phyloP scores from a whole-genome alignment of 176 grass and related monocot species.

The Bothriochloa decipiens region DNA sequence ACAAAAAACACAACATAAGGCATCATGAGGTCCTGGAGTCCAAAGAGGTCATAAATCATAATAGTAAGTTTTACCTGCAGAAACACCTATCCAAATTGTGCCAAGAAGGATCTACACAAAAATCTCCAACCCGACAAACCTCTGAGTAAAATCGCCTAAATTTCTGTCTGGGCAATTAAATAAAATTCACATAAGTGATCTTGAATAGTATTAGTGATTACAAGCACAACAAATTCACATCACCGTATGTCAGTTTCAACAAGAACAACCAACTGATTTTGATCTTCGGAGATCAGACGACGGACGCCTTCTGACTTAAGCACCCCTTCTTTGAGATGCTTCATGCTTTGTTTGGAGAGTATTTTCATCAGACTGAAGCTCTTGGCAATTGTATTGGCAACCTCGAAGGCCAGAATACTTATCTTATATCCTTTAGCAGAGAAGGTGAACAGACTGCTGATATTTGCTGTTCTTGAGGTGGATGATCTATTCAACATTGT shows the following conservation, averaged over 20 bases:
- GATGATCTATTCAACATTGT: background rate
- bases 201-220: background rate
- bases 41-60: background rate
- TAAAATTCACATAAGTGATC: constrained; percentile 28
- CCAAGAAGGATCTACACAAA: constrained; percentile 57
- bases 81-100: constrained; percentile 63
- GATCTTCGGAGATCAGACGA: constrained; percentile 58
- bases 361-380: constrained; percentile 59
- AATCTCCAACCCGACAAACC: constrained; percentile 61
- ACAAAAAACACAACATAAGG: background rate
- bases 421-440: constrained; percentile 45
- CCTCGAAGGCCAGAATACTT: constrained; percentile 64
- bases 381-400: constrained; percentile 75
- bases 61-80: constrained; percentile 38
- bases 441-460: background rate
- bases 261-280: constrained; percentile 50
- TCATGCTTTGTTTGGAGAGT: constrained; percentile 51
- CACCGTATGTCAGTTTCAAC: constrained; percentile 65
- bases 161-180: constrained; percentile 54
- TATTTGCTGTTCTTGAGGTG: background rate
- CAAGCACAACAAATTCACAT: background rate
- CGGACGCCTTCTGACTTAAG: constrained; percentile 52
- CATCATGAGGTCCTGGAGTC: background rate
- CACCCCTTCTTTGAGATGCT: constrained; percentile 44
- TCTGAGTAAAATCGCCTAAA: constrained; percentile 47